Conservation (phyloP, 164 flowering plant genomes). For the Kingdonia uniflora region DNA sequence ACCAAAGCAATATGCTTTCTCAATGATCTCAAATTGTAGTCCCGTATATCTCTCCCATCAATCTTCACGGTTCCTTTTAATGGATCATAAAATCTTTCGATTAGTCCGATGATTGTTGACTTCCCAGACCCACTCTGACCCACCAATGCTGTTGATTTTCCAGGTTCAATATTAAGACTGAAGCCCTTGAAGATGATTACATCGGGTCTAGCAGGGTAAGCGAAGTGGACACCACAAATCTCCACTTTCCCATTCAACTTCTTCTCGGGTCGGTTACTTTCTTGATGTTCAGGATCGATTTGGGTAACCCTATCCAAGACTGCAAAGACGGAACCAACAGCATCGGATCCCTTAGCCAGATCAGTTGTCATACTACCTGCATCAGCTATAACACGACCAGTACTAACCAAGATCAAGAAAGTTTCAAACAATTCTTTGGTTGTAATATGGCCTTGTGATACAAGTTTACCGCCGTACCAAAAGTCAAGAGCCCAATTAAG, state of each 20-base stretch:
- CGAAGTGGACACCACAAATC: constrained; percentile 34
- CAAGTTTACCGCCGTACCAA: constrained; percentile 19
- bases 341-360: constrained; percentile 22
- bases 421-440: constrained; percentile 11
- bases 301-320: constrained; percentile 5
- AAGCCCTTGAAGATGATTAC: constrained; percentile 35
- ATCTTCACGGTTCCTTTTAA: constrained; percentile 33
- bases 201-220: constrained; percentile 52
- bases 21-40: constrained; percentile 36
- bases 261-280: constrained; percentile 4
- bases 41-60: constrained; percentile 43
- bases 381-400: constrained; percentile 21
- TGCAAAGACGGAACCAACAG: constrained; percentile 12
- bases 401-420: constrained; percentile 15
- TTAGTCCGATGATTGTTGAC: constrained; percentile 53
- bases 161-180: constrained; percentile 41
- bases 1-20: constrained; percentile 57
- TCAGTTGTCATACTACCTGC: constrained; percentile 23
- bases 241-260: constrained; percentile 20
- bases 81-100: constrained; percentile 63
- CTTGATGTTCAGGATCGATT: constrained; percentile 9
- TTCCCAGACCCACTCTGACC: constrained; percentile 73
- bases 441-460: constrained; percentile 12
- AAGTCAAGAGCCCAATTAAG: constrained; percentile 16
- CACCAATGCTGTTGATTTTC: constrained; percentile 61